Base-by-base conservation (phyloP, 306 rosid species). In the Urtica urens region DNA sequence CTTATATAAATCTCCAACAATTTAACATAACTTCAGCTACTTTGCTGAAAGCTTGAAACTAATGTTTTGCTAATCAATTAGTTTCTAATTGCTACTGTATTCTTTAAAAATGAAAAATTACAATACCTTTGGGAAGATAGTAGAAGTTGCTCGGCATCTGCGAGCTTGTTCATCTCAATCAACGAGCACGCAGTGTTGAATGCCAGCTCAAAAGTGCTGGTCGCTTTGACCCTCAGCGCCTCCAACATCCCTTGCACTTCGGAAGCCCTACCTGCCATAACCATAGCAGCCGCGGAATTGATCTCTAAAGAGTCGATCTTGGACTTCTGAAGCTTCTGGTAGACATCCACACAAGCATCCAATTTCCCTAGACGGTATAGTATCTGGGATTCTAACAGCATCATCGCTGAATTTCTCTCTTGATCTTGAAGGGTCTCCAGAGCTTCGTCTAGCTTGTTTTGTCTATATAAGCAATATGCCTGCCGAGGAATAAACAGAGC, bases 391-490 rank as follows among this genome's bases (percentile, higher is more conserved):
- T 90, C 99, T 67, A 90, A 41, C 47, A 85, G 68, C 85, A 79
- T 66, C 16, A 78, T 61, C 58, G 73, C 70, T 17, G 83, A 66
- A 41, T 50, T 71, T 62, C 67, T 58, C 75, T 85, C 94, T 47
- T 57, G 81, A 56, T 45, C 65, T 63, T 64, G 72, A 74, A 85
- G 57, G 51, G 79, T 69, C 51, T 66, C 74, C 67, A 90, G 54
- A 25, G 96, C 96, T 67, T 90, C 99, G 59, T 77, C 77, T 51
- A 85, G 65, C 74, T 82, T 80, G 72, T 90, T 90, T 71, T 79
- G 80, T 79, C 92, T 82, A 83, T 90, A 90, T 55, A 90, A 78
- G 82, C 95, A 85, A 76, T 90, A 90, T 40, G 94, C 99, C 94
- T 90, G 58, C 73, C 62, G 47, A 53, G 46, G 60, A 43, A 75